These are phyloP conservation scores for Pleurotus sapidus DNA, from an alignment of 768 basidiomycete species.

Conservation along the genomic window DNA sequence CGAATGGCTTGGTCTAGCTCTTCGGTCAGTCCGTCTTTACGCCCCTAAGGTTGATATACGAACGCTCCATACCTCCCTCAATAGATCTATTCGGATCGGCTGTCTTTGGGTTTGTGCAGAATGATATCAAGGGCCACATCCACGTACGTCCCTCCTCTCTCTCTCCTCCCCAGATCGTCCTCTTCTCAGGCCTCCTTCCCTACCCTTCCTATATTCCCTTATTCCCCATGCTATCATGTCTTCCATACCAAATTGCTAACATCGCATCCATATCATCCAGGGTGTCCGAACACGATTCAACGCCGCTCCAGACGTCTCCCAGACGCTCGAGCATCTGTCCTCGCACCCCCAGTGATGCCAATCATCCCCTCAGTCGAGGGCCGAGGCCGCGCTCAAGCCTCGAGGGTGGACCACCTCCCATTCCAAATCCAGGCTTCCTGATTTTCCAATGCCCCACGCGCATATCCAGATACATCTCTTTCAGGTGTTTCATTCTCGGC, in stretches of 20 bases:
- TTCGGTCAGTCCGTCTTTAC: slow-evolving; percentile 47
- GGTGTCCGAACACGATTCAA: slow-evolving; percentile 62
- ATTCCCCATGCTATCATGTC: no score
- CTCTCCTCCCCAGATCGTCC: slow-evolving; percentile 9
- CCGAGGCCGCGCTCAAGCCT: no score
- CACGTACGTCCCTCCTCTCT: slow-evolving; percentile 35
- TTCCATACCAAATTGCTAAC: no score
- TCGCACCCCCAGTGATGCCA: no score
- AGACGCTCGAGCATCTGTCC: slow-evolving; percentile 67
- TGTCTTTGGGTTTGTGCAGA: slow-evolving; percentile 73
- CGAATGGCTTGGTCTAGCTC: slow-evolving; percentile 77
- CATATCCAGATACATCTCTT: no score
- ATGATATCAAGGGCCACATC: slow-evolving; percentile 67
- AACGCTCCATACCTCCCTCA: background rate
- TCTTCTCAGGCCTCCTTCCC: background rate
- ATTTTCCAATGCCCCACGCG: no score
- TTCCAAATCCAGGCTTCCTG: no score
- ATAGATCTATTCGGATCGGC: slow-evolving; percentile 66
- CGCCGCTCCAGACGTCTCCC: slow-evolving; percentile 35
- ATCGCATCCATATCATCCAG: slow-evolving; percentile 27
- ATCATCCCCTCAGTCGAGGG: no score
- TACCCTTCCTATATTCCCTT: background rate
- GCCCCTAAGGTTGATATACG: no score
- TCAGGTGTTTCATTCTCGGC: no score
- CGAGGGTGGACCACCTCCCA: no score